Evolutionary conservation across 805 yeast species (phyloP).

Genomic region (Saturnispora bothae): DNA sequence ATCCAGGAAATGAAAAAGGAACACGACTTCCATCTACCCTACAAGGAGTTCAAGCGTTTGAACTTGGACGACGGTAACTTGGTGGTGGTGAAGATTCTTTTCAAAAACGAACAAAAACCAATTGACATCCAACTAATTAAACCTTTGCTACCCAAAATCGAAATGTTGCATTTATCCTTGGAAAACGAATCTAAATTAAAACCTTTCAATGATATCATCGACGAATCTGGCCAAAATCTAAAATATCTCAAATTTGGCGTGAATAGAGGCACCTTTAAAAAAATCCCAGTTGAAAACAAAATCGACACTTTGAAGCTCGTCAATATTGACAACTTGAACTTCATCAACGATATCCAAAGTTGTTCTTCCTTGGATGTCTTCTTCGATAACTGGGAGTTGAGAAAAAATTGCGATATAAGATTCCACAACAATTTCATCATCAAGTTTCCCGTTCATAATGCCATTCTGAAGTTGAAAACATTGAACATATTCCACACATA

Average conservation of each 20-base stretch:
- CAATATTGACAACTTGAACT: constrained; percentile 22
- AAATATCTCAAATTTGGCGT: constrained; percentile 24
- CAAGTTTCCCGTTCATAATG: constrained; percentile 14
- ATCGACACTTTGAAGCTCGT: constrained; percentile 21
- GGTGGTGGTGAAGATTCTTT: constrained; percentile 23
- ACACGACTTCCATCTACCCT: constrained; percentile 26
- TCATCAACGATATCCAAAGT: constrained; percentile 17
- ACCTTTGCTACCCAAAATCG: constrained; percentile 19
- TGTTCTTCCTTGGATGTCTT: constrained; percentile 22
- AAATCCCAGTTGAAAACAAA: constrained; percentile 18
- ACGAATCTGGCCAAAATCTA: constrained; percentile 15
- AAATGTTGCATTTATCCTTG: constrained; percentile 21
- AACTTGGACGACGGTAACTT: constrained; percentile 22
- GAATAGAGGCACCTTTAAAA: constrained; percentile 21
- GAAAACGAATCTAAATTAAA: constrained; percentile 23
- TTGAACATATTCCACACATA: constrained; percentile 24
- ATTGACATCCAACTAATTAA: constrained; percentile 21
- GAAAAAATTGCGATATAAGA: constrained; percentile 19
- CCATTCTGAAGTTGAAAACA: constrained; percentile 15
- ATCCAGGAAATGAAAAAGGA: constrained; percentile 24
- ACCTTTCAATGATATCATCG: constrained; percentile 23
- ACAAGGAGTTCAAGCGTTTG: constrained; percentile 23
- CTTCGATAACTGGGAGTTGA: constrained; percentile 25
- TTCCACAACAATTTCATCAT: constrained; percentile 20
- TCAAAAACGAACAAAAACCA: constrained; percentile 24